phyloP scores from a whole-genome alignment of 2,329 filamentous ascomycete species.

The Colletotrichum nymphaeae region DNA sequence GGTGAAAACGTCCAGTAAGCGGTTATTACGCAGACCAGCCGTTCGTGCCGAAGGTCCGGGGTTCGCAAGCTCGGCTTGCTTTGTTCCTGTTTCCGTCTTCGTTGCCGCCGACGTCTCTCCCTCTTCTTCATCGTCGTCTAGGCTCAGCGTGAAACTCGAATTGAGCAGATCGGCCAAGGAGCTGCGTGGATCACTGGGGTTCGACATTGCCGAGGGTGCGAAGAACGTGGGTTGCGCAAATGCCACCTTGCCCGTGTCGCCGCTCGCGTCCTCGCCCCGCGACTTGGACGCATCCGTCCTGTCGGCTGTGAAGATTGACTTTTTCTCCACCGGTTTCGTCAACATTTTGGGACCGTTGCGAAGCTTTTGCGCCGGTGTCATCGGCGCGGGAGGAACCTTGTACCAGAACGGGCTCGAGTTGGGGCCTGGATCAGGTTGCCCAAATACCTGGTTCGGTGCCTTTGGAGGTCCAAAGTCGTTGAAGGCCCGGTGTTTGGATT shows the following conservation, averaged over 20 bases:
- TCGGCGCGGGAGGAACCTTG: slow-evolving; percentile 76
- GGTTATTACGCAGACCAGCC: slow-evolving; percentile 27
- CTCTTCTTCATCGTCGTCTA: slow-evolving; percentile 40
- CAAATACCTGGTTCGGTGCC: slow-evolving; percentile 56
- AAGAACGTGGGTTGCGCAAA: slow-evolving; percentile 74
- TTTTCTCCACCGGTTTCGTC: slow-evolving; percentile 55
- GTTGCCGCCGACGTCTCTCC: neutral
- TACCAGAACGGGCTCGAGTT: slow-evolving; percentile 73
- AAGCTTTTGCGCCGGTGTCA: slow-evolving; percentile 70
- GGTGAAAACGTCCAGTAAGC: slow-evolving; percentile 34
- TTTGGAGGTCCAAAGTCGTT: slow-evolving; percentile 54
- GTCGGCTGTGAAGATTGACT: slow-evolving; percentile 63
- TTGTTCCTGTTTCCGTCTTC: slow-evolving; percentile 1
- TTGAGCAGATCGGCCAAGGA: slow-evolving; percentile 57
- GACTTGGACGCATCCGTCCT: slow-evolving; percentile 26
- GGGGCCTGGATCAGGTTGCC: slow-evolving; percentile 55
- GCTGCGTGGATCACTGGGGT: slow-evolving; percentile 53
- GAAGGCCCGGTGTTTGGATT: slow-evolving; percentile 67
- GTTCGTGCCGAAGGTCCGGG: neutral
- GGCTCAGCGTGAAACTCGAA: slow-evolving; percentile 55
- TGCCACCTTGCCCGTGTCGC: slow-evolving; percentile 45
- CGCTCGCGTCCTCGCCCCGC: slow-evolving; percentile 23
- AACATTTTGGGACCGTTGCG: slow-evolving; percentile 72
- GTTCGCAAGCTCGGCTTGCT: neutral
- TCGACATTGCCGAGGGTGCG: slow-evolving; percentile 51